These are phyloP conservation scores for Alloteropsis semialata DNA, from an alignment of 176 grass and related monocot genomes.

Conservation along the genomic window DNA sequence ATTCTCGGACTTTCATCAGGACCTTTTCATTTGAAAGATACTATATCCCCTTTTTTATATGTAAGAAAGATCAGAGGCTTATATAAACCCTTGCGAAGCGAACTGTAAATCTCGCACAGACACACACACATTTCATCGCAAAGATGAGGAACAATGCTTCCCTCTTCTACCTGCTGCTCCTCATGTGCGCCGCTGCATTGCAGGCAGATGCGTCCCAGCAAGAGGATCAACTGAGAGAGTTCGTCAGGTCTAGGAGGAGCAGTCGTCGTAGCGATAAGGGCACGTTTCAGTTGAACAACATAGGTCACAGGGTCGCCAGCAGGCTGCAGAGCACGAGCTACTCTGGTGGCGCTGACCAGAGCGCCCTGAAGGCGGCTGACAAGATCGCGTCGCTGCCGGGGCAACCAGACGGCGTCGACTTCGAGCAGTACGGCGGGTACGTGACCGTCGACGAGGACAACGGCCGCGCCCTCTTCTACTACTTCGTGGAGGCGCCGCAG, in stretches of 20 bases:
- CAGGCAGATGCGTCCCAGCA: conserved; percentile 29
- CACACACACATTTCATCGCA: not conserved
- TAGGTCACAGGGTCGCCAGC: not conserved
- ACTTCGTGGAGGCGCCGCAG: conserved; percentile 41
- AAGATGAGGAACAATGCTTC: conserved; percentile 11
- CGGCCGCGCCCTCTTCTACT: conserved; percentile 59
- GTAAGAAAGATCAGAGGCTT: not conserved
- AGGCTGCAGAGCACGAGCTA: not conserved
- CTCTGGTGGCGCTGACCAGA: not conserved
- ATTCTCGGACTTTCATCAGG: not conserved
- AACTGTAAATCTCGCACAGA: not conserved
- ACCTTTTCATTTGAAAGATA: too few relatives aligned
- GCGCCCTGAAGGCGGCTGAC: conserved; percentile 26
- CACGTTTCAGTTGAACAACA: not conserved
- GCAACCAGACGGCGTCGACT: conserved; percentile 33
- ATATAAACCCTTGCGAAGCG: not conserved
- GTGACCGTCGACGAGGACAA: conserved; percentile 40
- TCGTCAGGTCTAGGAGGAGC: conserved; percentile 25
- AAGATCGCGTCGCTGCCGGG: conserved; percentile 48
- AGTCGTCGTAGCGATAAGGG: not conserved
- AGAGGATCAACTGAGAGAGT: conserved; percentile 9
- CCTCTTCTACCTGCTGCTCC: not conserved
- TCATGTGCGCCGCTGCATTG: conserved; percentile 1
- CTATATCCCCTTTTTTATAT: too few relatives aligned
- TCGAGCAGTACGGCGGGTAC: conserved; percentile 58